A percentile compares a stretch with the other conserved stretches of the same genome.
phyloP scores from a whole-genome alignment of 2,329 filamentous ascomycete species.

The Akanthomyces muscarius region DNA sequence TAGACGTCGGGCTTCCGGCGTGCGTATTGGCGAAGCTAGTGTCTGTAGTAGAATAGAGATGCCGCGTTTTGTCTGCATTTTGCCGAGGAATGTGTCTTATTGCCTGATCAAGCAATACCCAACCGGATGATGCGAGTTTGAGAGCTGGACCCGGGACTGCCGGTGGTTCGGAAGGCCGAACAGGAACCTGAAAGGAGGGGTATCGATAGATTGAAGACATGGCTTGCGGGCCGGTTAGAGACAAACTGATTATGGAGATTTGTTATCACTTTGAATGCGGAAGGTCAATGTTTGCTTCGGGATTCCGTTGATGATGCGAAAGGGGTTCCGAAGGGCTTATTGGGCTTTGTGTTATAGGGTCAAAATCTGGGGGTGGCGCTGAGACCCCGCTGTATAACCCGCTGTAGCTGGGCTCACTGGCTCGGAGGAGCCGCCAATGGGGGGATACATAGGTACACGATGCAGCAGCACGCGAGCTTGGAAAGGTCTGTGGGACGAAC shows the following conservation, averaged over 20 bases:
- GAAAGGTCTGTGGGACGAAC: too few species aligned
- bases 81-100: neutral
- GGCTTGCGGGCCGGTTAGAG: too few species aligned
- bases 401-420: neutral
- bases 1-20: neutral
- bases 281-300: neutral
- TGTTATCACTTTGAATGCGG: too few species aligned
- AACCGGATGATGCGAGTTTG: neutral
- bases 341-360: neutral
- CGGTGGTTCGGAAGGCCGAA: neutral
- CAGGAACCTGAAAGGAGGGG: too few species aligned
- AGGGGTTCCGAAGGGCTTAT: neutral
- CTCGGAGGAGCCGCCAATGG: neutral
- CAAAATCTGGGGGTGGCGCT: neutral
- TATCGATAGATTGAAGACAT: too few species aligned
- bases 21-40: too few species aligned
- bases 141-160: neutral
- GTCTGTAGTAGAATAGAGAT: too few species aligned
- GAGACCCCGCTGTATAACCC: neutral
- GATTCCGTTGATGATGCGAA: neutral
- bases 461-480: neutral
- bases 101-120: neutral
- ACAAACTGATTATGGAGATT: too few species aligned
- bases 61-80: too few species aligned
- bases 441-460: too few species aligned